phyloP scores from a whole-genome alignment of 2,329 filamentous ascomycete genomes.

The Penicillium sp. region DNA sequence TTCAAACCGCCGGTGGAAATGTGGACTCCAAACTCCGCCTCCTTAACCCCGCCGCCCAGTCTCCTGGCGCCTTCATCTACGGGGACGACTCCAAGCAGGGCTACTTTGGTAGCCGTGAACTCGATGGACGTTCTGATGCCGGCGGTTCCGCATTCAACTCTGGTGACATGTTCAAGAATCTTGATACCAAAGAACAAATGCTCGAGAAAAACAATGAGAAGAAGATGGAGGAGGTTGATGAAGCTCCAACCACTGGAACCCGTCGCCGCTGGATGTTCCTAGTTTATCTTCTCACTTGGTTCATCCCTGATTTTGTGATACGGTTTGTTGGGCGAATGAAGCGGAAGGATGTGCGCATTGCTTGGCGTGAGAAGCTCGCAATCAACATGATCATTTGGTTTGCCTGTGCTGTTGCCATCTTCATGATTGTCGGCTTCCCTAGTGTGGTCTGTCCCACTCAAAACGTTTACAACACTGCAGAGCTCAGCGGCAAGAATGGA shows the following conservation, averaged over 20 bases:
- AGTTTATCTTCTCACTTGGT: conserved; percentile 82
- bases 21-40: conserved; percentile 57
- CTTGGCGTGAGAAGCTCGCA: conserved; percentile 95
- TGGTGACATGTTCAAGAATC: conserved; percentile 97
- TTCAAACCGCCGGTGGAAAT: conserved; percentile 52
- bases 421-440: conserved; percentile 90
- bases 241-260: conserved; percentile 70
- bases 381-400: conserved; percentile 99
- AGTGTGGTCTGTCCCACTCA: conserved; percentile 86
- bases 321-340: conserved; percentile 76
- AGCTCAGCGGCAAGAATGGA: conserved; percentile 73
- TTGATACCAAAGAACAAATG: conserved; percentile 91
- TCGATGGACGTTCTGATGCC: conserved; percentile 85
- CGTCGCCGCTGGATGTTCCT: conserved; percentile 89
- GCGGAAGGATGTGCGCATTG: conserved; percentile 85
- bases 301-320: conserved; percentile 80
- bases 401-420: conserved; percentile 71
- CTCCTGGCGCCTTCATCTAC: conserved; percentile 63
- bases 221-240: conserved; percentile 85
- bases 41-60: conserved; percentile 47
- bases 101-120: conserved; percentile 77
- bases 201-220: conserved; percentile 93
- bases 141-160: conserved; percentile 86
- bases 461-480: conserved; percentile 75
- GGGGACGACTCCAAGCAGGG: conserved; percentile 71